A percentile compares a stretch with the other conserved stretches of the same genome.
These are phyloP conservation scores for Solanum stenotomum DNA, from an alignment of 257 asterid genomes.

Conservation along the genomic window DNA sequence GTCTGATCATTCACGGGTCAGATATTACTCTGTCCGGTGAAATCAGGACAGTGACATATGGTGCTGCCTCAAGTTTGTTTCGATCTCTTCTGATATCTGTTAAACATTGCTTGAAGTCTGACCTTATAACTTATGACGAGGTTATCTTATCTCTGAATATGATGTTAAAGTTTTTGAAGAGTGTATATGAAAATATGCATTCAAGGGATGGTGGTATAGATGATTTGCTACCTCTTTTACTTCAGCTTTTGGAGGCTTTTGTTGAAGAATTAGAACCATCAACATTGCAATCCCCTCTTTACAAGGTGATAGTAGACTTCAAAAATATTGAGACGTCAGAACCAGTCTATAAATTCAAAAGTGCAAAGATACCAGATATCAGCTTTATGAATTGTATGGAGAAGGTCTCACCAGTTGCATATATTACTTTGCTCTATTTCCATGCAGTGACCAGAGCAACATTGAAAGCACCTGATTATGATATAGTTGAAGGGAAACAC, in stretches of 20 bases:
- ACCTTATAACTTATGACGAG: constrained; percentile 39
- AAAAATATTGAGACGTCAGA: constrained; percentile 22
- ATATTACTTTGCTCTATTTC: constrained; percentile 40
- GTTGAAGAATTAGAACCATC: constrained; percentile 50
- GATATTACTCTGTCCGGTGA: constrained; percentile 20
- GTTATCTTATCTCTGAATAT: constrained; percentile 45
- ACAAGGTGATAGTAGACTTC: constrained; percentile 40
- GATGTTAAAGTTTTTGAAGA: constrained; percentile 39
- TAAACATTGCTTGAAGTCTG: constrained; percentile 28
- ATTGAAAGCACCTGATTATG: constrained; percentile 21
- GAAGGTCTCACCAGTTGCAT: constrained; percentile 44
- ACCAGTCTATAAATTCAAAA: constrained; percentile 18
- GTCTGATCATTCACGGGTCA: constrained; percentile 38
- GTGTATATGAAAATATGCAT: constrained; percentile 22
- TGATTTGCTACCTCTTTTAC: constrained; percentile 23
- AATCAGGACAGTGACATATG: constrained; percentile 22
- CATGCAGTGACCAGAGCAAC: constrained; percentile 30
- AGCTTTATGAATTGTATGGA: constrained; percentile 28
- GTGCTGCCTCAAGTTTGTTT: constrained; percentile 49
- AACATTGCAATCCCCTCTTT: constrained; percentile 57
- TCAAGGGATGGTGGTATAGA: constrained; percentile 16
- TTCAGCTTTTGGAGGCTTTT: constrained; percentile 43
- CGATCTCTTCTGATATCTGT: constrained; percentile 50
- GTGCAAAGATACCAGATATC: constrained; percentile 13
- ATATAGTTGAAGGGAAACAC: constrained; percentile 25